Percentiles rank a stretch among this genome's conserved stretches.
These are phyloP conservation scores for Calvatia gigantea DNA, from an alignment of 768 basidiomycete genomes.

Conservation along the genomic window DNA sequence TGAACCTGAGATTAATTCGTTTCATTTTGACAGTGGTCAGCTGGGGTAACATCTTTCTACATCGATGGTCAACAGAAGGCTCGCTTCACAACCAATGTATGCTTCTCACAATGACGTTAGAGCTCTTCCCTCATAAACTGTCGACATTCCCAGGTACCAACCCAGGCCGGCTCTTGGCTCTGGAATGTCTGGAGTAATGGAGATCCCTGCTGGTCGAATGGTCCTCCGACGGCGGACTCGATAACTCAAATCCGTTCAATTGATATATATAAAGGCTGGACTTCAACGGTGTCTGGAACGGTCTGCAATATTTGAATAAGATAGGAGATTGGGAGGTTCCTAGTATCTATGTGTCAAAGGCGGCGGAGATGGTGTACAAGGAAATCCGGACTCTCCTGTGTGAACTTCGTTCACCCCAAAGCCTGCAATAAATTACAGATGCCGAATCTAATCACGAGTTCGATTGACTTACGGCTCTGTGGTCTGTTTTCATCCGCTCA, in stretches of 20 bases:
- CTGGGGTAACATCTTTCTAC: conserved; percentile 28
- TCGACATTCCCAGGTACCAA: conserved; percentile 24
- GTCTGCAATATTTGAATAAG: background rate
- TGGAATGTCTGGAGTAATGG: conserved; percentile 36
- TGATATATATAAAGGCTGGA: conserved; percentile 31
- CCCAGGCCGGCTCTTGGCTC: conserved; percentile 25
- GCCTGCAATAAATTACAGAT: no score
- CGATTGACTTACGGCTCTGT: no score
- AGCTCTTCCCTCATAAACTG: background rate
- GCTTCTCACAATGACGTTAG: background rate
- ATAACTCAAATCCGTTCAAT: conserved; percentile 32
- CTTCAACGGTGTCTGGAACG: conserved; percentile 21
- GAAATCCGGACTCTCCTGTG: no score
- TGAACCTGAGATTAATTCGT: background rate
- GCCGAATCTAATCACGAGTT: no score
- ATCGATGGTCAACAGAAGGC: conserved; percentile 30
- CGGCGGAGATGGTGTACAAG: background rate
- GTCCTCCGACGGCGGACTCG: conserved; percentile 31
- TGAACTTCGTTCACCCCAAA: no score
- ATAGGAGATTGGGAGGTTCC: background rate
- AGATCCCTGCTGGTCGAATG: conserved; percentile 31
- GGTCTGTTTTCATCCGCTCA: no score
- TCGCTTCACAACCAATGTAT: conserved; percentile 27
- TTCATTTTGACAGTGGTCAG: conserved; percentile 23
- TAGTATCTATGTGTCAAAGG: background rate